Conservation (phyloP, 768 basidiomycete genomes). For the Boletus barrowsii region DNA sequence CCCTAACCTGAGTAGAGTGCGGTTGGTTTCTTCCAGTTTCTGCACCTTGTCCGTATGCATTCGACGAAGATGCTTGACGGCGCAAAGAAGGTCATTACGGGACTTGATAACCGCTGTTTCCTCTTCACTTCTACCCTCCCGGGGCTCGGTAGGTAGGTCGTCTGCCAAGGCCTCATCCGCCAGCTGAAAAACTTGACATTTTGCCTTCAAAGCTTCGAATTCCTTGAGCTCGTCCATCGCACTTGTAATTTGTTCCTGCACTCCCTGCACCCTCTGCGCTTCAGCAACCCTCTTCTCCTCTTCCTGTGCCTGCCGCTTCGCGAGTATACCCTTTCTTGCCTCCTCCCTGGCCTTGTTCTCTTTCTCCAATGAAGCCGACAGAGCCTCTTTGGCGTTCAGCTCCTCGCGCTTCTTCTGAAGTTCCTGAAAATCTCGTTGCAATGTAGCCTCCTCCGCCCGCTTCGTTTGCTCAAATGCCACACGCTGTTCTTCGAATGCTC, state of each 20-base stretch:
- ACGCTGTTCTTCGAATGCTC: slow-evolving; percentile 17
- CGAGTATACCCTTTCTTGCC: slow-evolving; percentile 12
- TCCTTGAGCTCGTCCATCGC: slow-evolving; percentile 21
- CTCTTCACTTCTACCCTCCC: slow-evolving; percentile 24
- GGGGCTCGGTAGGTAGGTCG: slow-evolving; percentile 16
- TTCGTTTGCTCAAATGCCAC: slow-evolving; percentile 21
- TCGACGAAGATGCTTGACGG: slow-evolving; percentile 15
- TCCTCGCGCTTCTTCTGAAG: slow-evolving; percentile 18
- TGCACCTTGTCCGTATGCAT: slow-evolving; percentile 18
- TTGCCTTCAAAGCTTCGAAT: slow-evolving; percentile 4
- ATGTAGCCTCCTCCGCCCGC: slow-evolving; percentile 13
- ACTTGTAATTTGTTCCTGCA: slow-evolving; percentile 17
- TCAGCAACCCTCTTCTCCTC: slow-evolving; percentile 21
- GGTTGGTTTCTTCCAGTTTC: slow-evolving; percentile 14
- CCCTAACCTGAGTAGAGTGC: slow-evolving; percentile 20
- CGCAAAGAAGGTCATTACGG: slow-evolving; percentile 9
- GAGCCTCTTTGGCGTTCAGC: slow-evolving; percentile 16
- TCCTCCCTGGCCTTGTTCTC: slow-evolving; percentile 27
- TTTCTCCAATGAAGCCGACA: slow-evolving; percentile 20
- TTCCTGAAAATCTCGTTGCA: slow-evolving; percentile 21
- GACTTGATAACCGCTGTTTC: slow-evolving; percentile 7
- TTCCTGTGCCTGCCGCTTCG: slow-evolving; percentile 25
- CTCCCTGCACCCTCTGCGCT: slow-evolving; percentile 12
- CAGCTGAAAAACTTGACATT: not conserved
- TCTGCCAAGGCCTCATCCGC: not conserved